Base-by-base conservation (phyloP, 2,329 filamentous ascomycete species). In the Drechslerella coelobrocha region DNA sequence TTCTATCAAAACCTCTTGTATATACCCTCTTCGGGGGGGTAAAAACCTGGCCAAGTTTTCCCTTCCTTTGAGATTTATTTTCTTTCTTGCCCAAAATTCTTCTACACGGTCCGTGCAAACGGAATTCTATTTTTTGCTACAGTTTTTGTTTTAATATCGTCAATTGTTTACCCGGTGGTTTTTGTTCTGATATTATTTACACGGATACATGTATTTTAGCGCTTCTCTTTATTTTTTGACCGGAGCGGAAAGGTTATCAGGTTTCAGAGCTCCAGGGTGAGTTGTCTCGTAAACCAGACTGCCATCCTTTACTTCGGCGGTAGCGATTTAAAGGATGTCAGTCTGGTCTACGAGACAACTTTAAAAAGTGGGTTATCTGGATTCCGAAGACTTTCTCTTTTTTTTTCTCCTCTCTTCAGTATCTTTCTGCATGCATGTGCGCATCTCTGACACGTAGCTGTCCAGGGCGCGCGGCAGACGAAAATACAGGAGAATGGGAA, bases 241-340 rank as follows among this genome's bases (percentile, higher is more conserved):
- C 34, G 61, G 54, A 59, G 56, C 56, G 50, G 51, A 61, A 57
- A 60, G 47, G 48, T 51, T 52, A 60, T 56, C 60, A 34, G 34
- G 57, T 61, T 60, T 53, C 47, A 54, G 52, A 56, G 50, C 56
- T 60, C 59, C 63, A 56, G 55, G 63, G 63, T 56, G 63, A 68
- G 63, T 68, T 68, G 63, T 68, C 63, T 68, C 63, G 63, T 68
- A 68, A 68, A 68, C 63, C 63, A 68, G 63, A 68, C 63, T 68
- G 63, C 63, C 63, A 68, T 68, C 63, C 63, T 68, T 68, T 68
- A 68, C 63, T 68, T 68, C 63, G 60, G 56, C 56, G 43, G 63
- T 68, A 68, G 63, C 55, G 63, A 56, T 68, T 68, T 56, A 68
- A 68, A 68, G 63, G 63, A 68, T 68, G 63, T 68, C 63, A 68